Evolutionary conservation across 306 rosid genomes (phyloP).

Genomic region (Hippophae rhamnoides): DNA sequence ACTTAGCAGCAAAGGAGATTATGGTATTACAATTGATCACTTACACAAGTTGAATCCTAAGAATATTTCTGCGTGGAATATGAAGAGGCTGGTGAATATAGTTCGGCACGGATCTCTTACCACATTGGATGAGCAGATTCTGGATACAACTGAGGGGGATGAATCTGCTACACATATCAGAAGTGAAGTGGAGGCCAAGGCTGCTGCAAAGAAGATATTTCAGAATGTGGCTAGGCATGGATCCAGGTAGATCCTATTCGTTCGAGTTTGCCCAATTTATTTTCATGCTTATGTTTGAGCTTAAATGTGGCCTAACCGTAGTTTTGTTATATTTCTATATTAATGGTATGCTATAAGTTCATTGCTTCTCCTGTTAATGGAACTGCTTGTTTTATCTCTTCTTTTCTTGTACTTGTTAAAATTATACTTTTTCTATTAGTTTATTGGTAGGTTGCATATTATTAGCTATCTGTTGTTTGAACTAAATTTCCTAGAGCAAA

Average conservation of each 20-base stretch:
- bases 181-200: constrained; percentile 72
- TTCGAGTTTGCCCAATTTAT: not conserved
- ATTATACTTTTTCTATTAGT: too few relatives aligned
- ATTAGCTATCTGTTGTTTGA: too few relatives aligned
- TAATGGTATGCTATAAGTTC: too few relatives aligned
- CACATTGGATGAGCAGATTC: constrained; percentile 61
- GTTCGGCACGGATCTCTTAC: constrained; percentile 59
- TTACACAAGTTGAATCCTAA: constrained; percentile 61
- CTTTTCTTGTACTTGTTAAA: too few relatives aligned
- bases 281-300: too few relatives aligned
- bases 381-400: too few relatives aligned
- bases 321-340: too few relatives aligned
- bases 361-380: too few relatives aligned
- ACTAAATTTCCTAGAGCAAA: too few relatives aligned
- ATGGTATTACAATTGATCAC: constrained; percentile 63
- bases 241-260: constrained; percentile 36
- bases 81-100: constrained; percentile 76
- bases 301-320: too few relatives aligned
- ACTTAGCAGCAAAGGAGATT: constrained; percentile 33
- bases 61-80: constrained; percentile 92
- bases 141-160: constrained; percentile 34
- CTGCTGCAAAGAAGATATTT: constrained; percentile 76
- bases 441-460: too few relatives aligned
- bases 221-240: constrained; percentile 69
- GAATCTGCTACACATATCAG: constrained; percentile 45